Percentiles rank a stretch among this genome's conserved stretches.
phyloP scores from a whole-genome alignment of 176 grass and related monocot species.

The Paspalum notatum region DNA sequence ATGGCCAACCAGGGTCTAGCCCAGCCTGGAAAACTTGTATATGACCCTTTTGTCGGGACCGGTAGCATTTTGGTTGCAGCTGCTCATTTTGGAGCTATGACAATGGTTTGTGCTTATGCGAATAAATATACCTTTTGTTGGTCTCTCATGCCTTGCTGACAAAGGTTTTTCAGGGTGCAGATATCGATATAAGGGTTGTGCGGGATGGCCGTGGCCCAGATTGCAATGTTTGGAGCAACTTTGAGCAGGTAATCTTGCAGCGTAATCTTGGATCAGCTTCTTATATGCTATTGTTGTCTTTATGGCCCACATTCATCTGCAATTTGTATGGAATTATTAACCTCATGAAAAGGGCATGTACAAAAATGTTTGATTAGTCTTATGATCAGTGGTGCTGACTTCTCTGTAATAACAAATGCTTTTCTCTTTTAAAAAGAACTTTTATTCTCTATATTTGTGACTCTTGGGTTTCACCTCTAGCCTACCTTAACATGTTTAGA shows the following conservation, averaged over 20 bases:
- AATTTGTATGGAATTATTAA: constrained; percentile 2
- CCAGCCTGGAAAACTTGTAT: constrained; percentile 71
- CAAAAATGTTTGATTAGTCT: not conserved
- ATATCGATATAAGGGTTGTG: constrained; percentile 99
- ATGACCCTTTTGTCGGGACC: constrained; percentile 95
- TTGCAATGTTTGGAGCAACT: constrained; percentile 99
- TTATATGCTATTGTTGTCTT: constrained; percentile 11
- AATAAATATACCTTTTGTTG: constrained; percentile 1
- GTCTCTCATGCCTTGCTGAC: constrained; percentile 30
- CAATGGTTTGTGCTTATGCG: constrained; percentile 68
- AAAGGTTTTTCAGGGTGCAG: constrained; percentile 83
- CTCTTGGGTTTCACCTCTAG: not conserved
- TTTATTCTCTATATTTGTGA: not conserved
- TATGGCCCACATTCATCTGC: not conserved
- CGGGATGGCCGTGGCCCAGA: constrained; percentile 89
- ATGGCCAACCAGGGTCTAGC: constrained; percentile 93
- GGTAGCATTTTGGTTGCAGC: constrained; percentile 94
- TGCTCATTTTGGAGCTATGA: constrained; percentile 96
- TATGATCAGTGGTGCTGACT: not conserved
- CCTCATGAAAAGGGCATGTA: not conserved
- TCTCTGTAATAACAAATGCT: not conserved
- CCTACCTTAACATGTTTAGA: not conserved
- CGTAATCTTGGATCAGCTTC: constrained; percentile 8
- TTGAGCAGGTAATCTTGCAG: constrained; percentile 74
- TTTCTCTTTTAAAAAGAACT: not conserved